These are phyloP conservation scores for Saksenaea vasiformis DNA, from an alignment of 371 early-diverging fungal genomes.

Conservation along the genomic window DNA sequence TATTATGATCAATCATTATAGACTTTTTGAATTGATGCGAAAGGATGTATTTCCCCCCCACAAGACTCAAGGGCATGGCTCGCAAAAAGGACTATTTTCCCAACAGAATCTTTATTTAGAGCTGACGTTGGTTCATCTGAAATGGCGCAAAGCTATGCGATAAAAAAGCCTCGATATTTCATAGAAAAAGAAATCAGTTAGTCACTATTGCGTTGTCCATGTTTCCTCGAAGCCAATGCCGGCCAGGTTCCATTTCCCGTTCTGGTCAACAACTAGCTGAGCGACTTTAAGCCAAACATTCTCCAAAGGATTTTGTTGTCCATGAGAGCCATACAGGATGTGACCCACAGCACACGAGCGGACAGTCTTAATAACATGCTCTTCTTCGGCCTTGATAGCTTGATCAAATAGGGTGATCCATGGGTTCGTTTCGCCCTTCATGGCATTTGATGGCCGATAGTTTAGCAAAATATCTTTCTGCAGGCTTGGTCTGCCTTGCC, in stretches of 20 bases:
- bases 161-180: too few relatives aligned
- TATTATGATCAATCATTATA: too few relatives aligned
- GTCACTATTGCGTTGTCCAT: slow-evolving; percentile 19
- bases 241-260: slow-evolving; percentile 41
- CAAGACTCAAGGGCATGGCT: too few relatives aligned
- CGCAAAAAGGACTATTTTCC: too few relatives aligned
- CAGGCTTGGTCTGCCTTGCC: slow-evolving; percentile 44
- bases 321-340: slow-evolving; percentile 29
- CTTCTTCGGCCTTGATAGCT: slow-evolving; percentile 50
- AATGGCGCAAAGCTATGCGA: too few relatives aligned
- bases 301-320: slow-evolving; percentile 6
- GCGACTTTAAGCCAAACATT: slow-evolving; percentile 39
- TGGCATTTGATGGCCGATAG: slow-evolving; percentile 14
- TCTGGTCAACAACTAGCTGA: slow-evolving; percentile 34
- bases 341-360: slow-evolving; percentile 51
- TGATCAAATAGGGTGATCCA: slow-evolving; percentile 51
- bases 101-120: too few relatives aligned
- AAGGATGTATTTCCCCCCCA: too few relatives aligned
- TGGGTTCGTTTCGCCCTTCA: slow-evolving; percentile 25
- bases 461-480: slow-evolving; percentile 36
- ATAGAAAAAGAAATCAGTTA: too few relatives aligned
- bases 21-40: too few relatives aligned
- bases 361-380: slow-evolving; percentile 56
- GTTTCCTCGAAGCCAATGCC: slow-evolving; percentile 43
- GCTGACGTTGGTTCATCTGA: too few relatives aligned